phyloP scores from a whole-genome alignment of 2,329 filamentous ascomycete genomes.

The Metarhizium brunneum region DNA sequence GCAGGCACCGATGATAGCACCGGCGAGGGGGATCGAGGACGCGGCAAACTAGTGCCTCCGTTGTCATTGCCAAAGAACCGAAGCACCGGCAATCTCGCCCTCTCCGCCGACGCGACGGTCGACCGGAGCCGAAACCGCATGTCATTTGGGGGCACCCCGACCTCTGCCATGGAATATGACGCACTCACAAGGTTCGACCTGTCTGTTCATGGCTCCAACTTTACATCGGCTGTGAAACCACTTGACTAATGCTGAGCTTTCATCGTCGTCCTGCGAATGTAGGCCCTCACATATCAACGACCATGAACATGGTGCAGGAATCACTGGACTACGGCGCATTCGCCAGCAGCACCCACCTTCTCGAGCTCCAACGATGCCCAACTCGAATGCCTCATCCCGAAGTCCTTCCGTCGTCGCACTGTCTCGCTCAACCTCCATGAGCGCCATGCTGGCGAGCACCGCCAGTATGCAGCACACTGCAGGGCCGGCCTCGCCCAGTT shows the following conservation, averaged over 20 bases:
- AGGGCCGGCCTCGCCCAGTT: constrained; percentile 64
- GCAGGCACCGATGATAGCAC: constrained; percentile 23
- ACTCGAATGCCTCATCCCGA: constrained; percentile 53
- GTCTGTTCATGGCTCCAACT: background rate
- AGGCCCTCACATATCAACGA: constrained; percentile 78
- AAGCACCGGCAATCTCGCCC: constrained; percentile 53
- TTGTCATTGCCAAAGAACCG: constrained; percentile 53
- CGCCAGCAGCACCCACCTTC: constrained; percentile 67
- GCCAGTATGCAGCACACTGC: constrained; percentile 45
- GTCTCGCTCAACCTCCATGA: constrained; percentile 65
- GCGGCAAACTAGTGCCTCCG: constrained; percentile 35
- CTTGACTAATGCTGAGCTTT: background rate
- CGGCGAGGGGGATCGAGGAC: constrained; percentile 29
- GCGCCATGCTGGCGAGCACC: constrained; percentile 51
- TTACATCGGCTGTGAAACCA: background rate
- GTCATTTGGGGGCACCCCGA: constrained; percentile 65
- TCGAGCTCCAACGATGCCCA: constrained; percentile 54
- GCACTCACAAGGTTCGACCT: constrained; percentile 58
- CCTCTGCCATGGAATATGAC: constrained; percentile 53
- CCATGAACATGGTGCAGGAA: constrained; percentile 78
- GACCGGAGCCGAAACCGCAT: constrained; percentile 58
- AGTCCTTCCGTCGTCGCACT: constrained; percentile 45
- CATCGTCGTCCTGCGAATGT: constrained; percentile 7
- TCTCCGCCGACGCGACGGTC: constrained; percentile 34
- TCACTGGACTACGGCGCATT: constrained; percentile 85